Conservation (phyloP, 2,329 filamentous ascomycete genomes). For the Aureobasidium lini region DNA sequence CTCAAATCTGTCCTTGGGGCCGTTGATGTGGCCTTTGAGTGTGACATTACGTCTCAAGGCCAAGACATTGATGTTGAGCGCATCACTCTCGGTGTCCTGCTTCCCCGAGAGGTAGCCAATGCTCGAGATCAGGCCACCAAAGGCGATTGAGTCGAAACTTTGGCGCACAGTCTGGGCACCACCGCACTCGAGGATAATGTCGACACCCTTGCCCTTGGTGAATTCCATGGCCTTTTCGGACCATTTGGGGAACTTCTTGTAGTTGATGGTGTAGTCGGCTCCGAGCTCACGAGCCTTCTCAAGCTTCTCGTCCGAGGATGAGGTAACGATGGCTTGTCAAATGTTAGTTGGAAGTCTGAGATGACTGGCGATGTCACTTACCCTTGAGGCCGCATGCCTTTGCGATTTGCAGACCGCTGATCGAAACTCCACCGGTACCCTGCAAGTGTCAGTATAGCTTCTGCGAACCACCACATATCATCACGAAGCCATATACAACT, state of each 20-base stretch:
- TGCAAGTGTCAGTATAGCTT: slow-evolving; percentile 16
- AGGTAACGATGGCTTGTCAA: slow-evolving; percentile 33
- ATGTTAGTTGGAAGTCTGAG: slow-evolving; percentile 21
- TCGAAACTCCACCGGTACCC: slow-evolving; percentile 19
- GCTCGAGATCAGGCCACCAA: slow-evolving; percentile 37
- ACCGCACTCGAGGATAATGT: slow-evolving; percentile 47
- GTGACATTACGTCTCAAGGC: slow-evolving; percentile 45
- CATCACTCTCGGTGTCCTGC: slow-evolving; percentile 47
- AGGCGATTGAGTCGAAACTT: slow-evolving; percentile 36
- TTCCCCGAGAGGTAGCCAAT: slow-evolving; percentile 45
- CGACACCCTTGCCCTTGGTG: slow-evolving; percentile 34
- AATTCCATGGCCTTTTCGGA: slow-evolving; percentile 48
- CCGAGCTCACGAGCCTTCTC: slow-evolving; percentile 48
- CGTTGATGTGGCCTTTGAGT: slow-evolving; percentile 55
- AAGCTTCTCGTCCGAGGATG: slow-evolving; percentile 21
- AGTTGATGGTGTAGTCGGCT: slow-evolving; percentile 54
- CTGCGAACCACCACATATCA: background rate
- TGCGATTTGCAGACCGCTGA: slow-evolving; percentile 29
- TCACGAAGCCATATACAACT: background rate
- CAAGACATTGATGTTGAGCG: slow-evolving; percentile 54
- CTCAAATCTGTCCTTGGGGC: slow-evolving; percentile 48
- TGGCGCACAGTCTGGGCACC: slow-evolving; percentile 41
- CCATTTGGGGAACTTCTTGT: slow-evolving; percentile 52
- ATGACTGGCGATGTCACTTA: slow-evolving; percentile 29
- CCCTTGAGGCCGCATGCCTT: slow-evolving; percentile 36